Percentiles rank a stretch among this genome's conserved stretches.
phyloP scores from a whole-genome alignment of 2,329 filamentous ascomycete genomes.

The Cadophora sp. region DNA sequence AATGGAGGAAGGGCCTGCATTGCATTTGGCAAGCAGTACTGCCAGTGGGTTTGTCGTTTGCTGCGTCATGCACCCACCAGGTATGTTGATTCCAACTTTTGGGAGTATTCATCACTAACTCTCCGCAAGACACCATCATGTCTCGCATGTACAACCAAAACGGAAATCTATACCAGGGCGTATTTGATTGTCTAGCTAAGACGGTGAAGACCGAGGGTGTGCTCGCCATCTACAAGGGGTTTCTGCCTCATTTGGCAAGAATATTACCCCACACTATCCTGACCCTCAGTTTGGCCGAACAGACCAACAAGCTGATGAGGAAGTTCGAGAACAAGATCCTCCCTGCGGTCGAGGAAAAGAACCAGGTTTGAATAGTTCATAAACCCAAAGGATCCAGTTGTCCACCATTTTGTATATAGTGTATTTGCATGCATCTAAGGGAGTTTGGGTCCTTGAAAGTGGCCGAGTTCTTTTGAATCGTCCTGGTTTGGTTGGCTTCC shows the following conservation, averaged over 20 bases:
- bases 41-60: conserved; percentile 95
- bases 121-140: conserved; percentile 85
- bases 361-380: conserved; percentile 28
- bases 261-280: conserved; percentile 96
- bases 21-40: conserved; percentile 89
- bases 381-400: neutral
- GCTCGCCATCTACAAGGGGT: conserved; percentile 96
- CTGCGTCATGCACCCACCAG: conserved; percentile 96
- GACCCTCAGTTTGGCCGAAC: conserved; percentile 91
- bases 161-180: conserved; percentile 92
- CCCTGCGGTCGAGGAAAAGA: conserved; percentile 44
- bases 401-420: conserved; percentile 37
- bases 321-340: conserved; percentile 72
- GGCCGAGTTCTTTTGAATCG: conserved; percentile 6
- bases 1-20: conserved; percentile 87
- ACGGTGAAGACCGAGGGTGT: conserved; percentile 91
- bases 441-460: conserved; percentile 25
- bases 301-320: conserved; percentile 92
- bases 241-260: conserved; percentile 90
- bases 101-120: conserved; percentile 26
- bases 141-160: conserved; percentile 98
- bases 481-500: conserved; percentile 11
- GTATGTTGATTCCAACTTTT: conserved; percentile 54
- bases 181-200: conserved; percentile 90
- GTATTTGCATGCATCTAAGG: conserved; percentile 30